phyloP scores from a whole-genome alignment of 805 yeast species.

The Candida namnaoensis region DNA sequence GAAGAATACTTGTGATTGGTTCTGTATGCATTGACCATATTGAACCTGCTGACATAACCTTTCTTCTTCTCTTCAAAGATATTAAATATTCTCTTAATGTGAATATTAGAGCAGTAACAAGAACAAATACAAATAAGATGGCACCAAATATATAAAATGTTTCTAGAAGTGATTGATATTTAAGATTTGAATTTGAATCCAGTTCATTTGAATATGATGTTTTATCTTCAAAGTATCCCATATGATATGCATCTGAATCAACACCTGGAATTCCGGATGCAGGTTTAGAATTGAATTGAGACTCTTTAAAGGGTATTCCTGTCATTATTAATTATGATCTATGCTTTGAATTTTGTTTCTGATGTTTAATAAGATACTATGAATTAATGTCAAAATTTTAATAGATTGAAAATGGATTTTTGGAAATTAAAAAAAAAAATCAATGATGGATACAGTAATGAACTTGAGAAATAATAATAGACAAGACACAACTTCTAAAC shows the following conservation, averaged over 20 bases:
- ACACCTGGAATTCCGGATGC: constrained; percentile 14
- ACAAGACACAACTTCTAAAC: too few species aligned
- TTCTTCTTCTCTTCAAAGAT: constrained; percentile 10
- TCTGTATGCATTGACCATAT: constrained; percentile 11
- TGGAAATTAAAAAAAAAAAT: too few species aligned
- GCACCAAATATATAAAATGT: constrained; percentile 15
- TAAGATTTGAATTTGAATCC: background rate
- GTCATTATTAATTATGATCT: too few species aligned
- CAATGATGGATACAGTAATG: too few species aligned
- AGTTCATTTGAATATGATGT: constrained; percentile 2
- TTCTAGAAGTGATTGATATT: constrained; percentile 15
- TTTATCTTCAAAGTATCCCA: constrained; percentile 19
- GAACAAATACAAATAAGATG: constrained; percentile 6
- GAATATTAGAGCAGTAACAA: constrained; percentile 14
- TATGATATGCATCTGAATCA: constrained; percentile 16
- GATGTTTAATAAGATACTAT: too few species aligned
- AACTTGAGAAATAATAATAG: too few species aligned
- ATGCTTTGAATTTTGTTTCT: too few species aligned
- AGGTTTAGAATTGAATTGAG: too few species aligned
- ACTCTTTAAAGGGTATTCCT: too few species aligned
- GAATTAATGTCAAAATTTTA: too few species aligned
- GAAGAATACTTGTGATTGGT: background rate
- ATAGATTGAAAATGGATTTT: too few species aligned
- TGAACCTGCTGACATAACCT: constrained; percentile 10
- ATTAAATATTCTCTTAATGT: constrained; percentile 20